phyloP scores from a whole-genome alignment of 495 filamentous ascomycete species.

The Penicillium ochrochloron region DNA sequence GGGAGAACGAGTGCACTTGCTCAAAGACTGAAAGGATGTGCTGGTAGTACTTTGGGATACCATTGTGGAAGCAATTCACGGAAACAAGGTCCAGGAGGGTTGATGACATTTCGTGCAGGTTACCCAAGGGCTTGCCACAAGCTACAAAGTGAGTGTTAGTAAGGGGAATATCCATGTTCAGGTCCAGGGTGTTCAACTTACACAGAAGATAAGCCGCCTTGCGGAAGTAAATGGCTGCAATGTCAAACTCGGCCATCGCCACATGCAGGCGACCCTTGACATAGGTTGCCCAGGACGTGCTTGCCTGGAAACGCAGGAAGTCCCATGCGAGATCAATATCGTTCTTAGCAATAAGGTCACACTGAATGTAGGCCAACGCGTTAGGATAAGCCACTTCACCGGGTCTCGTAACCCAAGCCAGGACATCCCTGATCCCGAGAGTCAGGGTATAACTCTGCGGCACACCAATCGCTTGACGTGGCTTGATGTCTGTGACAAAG shows the following conservation, averaged over 20 bases:
- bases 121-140: constrained; percentile 50
- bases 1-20: constrained; percentile 70
- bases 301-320: constrained; percentile 69
- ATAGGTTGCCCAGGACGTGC: constrained; percentile 78
- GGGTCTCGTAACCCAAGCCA: constrained; percentile 54
- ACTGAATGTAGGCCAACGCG: constrained; percentile 64
- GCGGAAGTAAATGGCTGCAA: constrained; percentile 77
- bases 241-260: constrained; percentile 68
- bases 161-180: constrained; percentile 15
- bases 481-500: constrained; percentile 53
- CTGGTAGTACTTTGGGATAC: constrained; percentile 80
- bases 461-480: constrained; percentile 44
- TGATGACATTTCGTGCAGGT: constrained; percentile 55
- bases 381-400: constrained; percentile 50
- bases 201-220: constrained; percentile 82
- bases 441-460: constrained; percentile 55
- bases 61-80: constrained; percentile 71
- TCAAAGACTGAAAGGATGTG: constrained; percentile 87
- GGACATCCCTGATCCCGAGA: constrained; percentile 52
- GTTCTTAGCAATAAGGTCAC: constrained; percentile 68
- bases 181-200: constrained; percentile 49
- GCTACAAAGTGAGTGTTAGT: constrained; percentile 30
- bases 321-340: constrained; percentile 76
- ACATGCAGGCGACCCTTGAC: constrained; percentile 82
- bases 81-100: constrained; percentile 74